These are phyloP conservation scores for Corinectria fuckeliana DNA, from an alignment of 2,329 filamentous ascomycete genomes.

Conservation along the genomic window DNA sequence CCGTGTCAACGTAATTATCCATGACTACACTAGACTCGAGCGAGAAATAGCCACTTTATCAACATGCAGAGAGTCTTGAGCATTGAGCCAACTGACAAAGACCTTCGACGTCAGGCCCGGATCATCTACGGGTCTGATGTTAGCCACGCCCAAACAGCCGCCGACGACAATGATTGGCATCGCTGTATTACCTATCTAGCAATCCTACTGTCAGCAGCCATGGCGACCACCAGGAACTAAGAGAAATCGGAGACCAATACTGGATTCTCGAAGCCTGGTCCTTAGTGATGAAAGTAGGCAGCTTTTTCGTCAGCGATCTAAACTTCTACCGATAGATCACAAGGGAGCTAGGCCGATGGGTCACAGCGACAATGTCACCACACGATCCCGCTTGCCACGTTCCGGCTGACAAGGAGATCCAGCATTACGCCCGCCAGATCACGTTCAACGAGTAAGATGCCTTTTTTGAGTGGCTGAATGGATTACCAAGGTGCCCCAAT, in stretches of 20 bases:
- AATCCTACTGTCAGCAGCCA: background rate
- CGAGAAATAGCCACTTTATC: conserved; percentile 18
- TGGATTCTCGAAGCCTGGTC: conserved; percentile 13
- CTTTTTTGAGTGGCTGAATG: background rate
- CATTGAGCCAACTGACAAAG: conserved; percentile 23
- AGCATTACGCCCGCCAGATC: conserved; percentile 28
- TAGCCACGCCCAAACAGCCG: conserved; percentile 17
- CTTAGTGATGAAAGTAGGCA: conserved; percentile 16
- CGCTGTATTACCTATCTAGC: background rate
- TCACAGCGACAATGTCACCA: conserved; percentile 25
- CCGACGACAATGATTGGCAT: conserved; percentile 26
- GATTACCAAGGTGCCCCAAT: background rate
- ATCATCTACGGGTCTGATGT: conserved; percentile 18
- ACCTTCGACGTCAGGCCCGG: conserved; percentile 24
- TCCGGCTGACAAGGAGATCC: conserved; percentile 23
- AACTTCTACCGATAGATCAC: conserved; percentile 24
- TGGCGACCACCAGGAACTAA: background rate
- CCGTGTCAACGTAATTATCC: conserved; percentile 9
- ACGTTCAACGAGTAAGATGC: conserved; percentile 24
- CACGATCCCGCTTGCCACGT: conserved; percentile 25
- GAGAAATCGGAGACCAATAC: background rate
- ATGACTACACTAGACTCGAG: conserved; percentile 25
- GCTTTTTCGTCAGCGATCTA: conserved; percentile 21
- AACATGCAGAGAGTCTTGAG: conserved; percentile 10
- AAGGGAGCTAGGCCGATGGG: conserved; percentile 24